phyloP scores from a whole-genome alignment of 129 eudicot genomes.

The Chrysanthemum seticuspe region DNA sequence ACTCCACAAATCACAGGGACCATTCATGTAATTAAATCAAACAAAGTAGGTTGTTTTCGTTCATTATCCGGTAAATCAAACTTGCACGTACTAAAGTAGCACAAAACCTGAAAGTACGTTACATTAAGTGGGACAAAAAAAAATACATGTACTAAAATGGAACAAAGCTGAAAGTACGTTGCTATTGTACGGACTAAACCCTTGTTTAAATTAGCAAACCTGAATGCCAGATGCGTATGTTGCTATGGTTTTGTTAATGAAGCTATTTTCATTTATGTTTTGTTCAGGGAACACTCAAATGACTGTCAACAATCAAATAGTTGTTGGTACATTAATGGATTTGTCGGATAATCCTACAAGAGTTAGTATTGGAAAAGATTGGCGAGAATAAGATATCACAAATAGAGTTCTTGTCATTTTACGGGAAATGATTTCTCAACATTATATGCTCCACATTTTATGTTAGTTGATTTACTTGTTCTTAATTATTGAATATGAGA shows the following conservation, averaged over 20 bases:
- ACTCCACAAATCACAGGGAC: too few relatives aligned
- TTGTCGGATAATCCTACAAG: slow-evolving; percentile 91
- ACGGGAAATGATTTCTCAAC: slow-evolving; percentile 96
- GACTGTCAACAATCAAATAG: slow-evolving; percentile 98
- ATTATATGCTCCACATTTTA: slow-evolving; percentile 61
- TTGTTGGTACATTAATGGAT: slow-evolving; percentile 92
- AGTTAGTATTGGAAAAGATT: slow-evolving; percentile 92
- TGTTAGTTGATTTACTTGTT: too few relatives aligned
- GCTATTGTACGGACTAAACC: too few relatives aligned
- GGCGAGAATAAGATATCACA: slow-evolving; percentile 82
- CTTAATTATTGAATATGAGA: too few relatives aligned
- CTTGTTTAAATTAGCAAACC: slow-evolving; percentile 7
- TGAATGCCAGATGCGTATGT: slow-evolving; percentile 17
- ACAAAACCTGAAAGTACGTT: too few relatives aligned
- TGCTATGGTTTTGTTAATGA: slow-evolving; percentile 2
- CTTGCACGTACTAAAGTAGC: too few relatives aligned
- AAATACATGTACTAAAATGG: too few relatives aligned
- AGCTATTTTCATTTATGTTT: slow-evolving; percentile 21
- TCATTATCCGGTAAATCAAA: too few relatives aligned
- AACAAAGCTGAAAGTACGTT: too few relatives aligned
- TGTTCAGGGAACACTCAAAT: slow-evolving; percentile 85
- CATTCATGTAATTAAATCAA: too few relatives aligned
- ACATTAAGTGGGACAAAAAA: too few relatives aligned
- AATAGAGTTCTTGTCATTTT: slow-evolving; percentile 76
- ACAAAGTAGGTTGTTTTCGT: too few relatives aligned